phyloP scores from a whole-genome alignment of 257 asterid genomes.

The Solanum sejunctum region DNA sequence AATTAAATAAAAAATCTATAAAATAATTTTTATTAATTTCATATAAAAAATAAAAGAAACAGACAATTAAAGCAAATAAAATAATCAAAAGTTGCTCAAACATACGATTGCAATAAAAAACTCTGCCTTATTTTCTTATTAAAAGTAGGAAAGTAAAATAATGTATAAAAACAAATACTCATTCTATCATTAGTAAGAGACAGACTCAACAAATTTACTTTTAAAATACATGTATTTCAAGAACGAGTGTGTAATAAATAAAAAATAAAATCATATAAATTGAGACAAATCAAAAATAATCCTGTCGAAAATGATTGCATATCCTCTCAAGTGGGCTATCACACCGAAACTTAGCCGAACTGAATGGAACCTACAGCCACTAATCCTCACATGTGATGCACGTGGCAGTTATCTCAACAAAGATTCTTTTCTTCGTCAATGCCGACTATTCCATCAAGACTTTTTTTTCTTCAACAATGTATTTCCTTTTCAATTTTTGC shows the following conservation, averaged over 20 bases:
- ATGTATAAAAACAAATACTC: too few species aligned
- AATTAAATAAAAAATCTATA: too few species aligned
- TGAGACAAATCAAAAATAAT: neutral
- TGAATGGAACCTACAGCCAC: neutral
- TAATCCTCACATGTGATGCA: neutral
- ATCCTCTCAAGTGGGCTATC: neutral
- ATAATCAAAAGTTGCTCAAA: too few species aligned
- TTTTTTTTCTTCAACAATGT: too few species aligned
- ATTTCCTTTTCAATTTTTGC: neutral
- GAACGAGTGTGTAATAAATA: neutral
- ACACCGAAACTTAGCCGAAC: neutral
- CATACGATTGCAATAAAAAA: fast-evolving
- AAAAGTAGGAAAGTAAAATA: too few species aligned
- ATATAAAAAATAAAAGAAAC: too few species aligned
- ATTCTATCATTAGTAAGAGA: too few species aligned
- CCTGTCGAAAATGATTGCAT: neutral
- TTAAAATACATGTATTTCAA: too few species aligned
- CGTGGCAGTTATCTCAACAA: neutral
- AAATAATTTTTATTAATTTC: too few species aligned
- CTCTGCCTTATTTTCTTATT: too few species aligned
- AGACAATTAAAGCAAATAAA: fast-evolving
- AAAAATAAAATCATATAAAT: neutral
- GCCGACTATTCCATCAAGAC: neutral
- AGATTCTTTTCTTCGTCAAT: neutral
- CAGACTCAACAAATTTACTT: neutral